These are phyloP conservation scores for Phytophthora citricola DNA, from an alignment of 352 stramenopile genomes.

Conservation along the genomic window DNA sequence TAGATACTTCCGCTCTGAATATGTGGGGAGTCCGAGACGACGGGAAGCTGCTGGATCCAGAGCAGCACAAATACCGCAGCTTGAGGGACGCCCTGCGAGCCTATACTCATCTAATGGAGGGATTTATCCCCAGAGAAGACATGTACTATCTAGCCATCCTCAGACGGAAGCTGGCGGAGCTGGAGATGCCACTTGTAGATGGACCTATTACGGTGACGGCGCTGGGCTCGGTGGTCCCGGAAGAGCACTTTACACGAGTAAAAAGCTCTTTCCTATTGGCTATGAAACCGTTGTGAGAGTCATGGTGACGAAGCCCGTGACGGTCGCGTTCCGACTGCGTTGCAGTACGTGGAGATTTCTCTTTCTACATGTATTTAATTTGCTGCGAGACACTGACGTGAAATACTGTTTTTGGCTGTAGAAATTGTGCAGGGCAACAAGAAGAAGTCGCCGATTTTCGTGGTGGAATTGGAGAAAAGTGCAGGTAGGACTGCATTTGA, in stretches of 20 bases:
- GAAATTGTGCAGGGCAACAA: constrained; percentile 82
- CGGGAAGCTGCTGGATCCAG: constrained; percentile 48
- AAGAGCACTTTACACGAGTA: constrained; percentile 73
- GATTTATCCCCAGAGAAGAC: constrained; percentile 62
- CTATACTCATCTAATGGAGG: constrained; percentile 38
- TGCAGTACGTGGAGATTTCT: constrained; percentile 54
- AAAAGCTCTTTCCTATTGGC: constrained; percentile 82
- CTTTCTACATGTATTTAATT: background rate
- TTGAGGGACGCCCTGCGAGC: constrained; percentile 61
- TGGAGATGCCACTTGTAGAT: constrained; percentile 65
- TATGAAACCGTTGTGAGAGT: constrained; percentile 71
- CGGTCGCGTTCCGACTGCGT: constrained; percentile 47
- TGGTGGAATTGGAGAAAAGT: constrained; percentile 67
- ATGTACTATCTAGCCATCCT: constrained; percentile 80
- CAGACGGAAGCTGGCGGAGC: constrained; percentile 58
- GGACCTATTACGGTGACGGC: constrained; percentile 67
- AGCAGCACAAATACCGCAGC: constrained; percentile 50
- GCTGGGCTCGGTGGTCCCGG: constrained; percentile 60
- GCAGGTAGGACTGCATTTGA: constrained; percentile 38
- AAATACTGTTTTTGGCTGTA: constrained; percentile 22
- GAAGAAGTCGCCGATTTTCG: constrained; percentile 82
- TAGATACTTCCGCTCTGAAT: constrained; percentile 45
- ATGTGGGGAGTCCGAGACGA: constrained; percentile 50
- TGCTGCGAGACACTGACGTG: background rate
- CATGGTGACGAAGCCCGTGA: constrained; percentile 42